These are phyloP conservation scores for Aureobasidium sp. DNA, from an alignment of 2,329 filamentous ascomycete species.

Conservation along the genomic window DNA sequence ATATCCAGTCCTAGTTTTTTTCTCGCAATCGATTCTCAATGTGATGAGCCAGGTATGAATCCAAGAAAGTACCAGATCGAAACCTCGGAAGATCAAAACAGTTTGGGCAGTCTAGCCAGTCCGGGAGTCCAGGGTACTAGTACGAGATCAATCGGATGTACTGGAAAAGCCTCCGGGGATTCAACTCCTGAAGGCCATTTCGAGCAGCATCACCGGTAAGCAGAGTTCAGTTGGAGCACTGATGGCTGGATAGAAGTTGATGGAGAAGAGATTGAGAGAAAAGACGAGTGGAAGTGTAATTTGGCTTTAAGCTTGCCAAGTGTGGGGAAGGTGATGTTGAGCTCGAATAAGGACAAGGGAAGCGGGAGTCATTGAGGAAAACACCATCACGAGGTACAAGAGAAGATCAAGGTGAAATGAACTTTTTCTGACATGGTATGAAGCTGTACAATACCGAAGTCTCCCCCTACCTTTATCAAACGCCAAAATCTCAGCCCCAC, in stretches of 20 bases:
- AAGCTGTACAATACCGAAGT: constrained; percentile 10
- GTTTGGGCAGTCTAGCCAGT: no score
- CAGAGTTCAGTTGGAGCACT: not conserved
- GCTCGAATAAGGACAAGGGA: not conserved
- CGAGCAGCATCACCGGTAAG: not conserved
- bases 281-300: not conserved
- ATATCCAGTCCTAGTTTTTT: no score
- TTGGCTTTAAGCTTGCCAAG: not conserved
- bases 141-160: not conserved
- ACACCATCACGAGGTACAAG: not conserved
- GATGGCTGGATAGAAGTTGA: not conserved
- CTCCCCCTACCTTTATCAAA: constrained; percentile 9
- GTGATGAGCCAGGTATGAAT: no score
- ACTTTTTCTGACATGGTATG: constrained; percentile 5
- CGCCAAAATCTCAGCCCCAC: not conserved
- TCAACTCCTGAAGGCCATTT: not conserved
- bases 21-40: no score
- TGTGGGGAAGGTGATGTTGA: not conserved
- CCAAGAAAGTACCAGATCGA: no score
- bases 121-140: not conserved
- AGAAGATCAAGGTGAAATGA: not conserved
- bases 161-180: not conserved
- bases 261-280: not conserved
- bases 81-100: no score
- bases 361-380: not conserved